Evolutionary conservation across 345 rosid species (phyloP), one percentile per base, ranked within the genome.

Genomic region (Eucalyptus pauciflora): DNA sequence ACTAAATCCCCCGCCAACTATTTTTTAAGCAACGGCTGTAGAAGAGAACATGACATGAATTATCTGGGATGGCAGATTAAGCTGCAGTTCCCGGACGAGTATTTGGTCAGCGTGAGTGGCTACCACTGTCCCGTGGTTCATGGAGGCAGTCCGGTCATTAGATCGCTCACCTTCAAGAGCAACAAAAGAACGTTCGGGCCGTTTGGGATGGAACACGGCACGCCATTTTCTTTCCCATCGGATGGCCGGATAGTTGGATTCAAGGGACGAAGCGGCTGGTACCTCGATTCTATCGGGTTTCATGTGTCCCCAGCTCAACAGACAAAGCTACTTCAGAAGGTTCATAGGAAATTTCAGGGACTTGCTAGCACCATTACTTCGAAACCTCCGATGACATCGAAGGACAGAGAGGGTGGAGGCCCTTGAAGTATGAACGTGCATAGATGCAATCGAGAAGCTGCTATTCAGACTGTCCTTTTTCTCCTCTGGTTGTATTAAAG

Each of bases 1-100:
- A 45, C 24, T 17, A 22, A 49, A 50, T n/a, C 29, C 29, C 16
- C 54, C 17, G 45, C 50, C 83, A 20, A 76, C 76, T n/a, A 10
- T 76, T 76, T 76, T n/a, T 76, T 20, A 20, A 76, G 48, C 15
- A 41, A 20, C 48, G 13, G 83, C 83, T 76, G 15, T 41, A 11
- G 83, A 41, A 41, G 83, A 76, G 83, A 41, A 76, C 48, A 37
- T 41, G 48, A 41, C 83, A 41, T 20, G 48, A 76, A 43, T 76
- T 27, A 46, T 60, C 25, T 81, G 50, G 86, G 49, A 48, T n/a
- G 41, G 60, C 93, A 96, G 98, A 93, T 95, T 50, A 95, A 96
- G 93, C 92, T 97, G 83, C 95, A 95, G 71, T 96, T 88, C 83
- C 99, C 98, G 45, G 96, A 95, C 9, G 99, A 97, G 92, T 93